Evolutionary conservation across 1,284 basidiomycete genomes (phyloP).

Genomic region (Pyrrhoderma lamaoense): DNA sequence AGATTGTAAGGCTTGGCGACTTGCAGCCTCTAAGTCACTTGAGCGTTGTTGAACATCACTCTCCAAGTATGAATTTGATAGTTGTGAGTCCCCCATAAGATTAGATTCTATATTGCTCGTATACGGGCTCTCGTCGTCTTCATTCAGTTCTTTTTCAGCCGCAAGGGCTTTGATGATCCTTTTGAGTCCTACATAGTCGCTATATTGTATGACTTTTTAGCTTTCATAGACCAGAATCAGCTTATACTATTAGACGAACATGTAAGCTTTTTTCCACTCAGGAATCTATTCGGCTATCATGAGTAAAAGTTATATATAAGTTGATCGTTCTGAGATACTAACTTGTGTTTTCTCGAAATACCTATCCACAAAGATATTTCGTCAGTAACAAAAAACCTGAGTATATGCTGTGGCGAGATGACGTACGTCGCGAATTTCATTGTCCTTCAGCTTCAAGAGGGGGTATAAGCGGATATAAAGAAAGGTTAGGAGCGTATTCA

Average conservation of each 20-base stretch:
- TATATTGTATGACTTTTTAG: constrained; percentile 24
- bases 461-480: too few species aligned
- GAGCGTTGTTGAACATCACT: neutral
- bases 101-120: neutral
- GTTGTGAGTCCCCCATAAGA: constrained; percentile 2
- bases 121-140: constrained; percentile 3
- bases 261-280: constrained; percentile 79
- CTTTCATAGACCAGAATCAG: constrained; percentile 7
- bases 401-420: neutral
- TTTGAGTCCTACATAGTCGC: constrained; percentile 69
- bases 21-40: constrained; percentile 9
- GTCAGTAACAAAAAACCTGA: neutral
- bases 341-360: constrained; percentile 69
- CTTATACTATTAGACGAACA: constrained; percentile 37
- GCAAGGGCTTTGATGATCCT: constrained; percentile 56
- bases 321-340: constrained; percentile 12
- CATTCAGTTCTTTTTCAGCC: constrained; percentile 31
- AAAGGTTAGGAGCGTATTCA: too few species aligned
- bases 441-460: too few species aligned
- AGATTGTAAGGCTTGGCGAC: constrained; percentile 2
- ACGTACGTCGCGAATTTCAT: constrained; percentile 15
- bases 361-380: constrained; percentile 31
- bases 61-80: neutral
- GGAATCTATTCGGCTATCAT: constrained; percentile 44
- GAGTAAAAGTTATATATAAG: neutral